Base-by-base conservation (phyloP, 2,329 filamentous ascomycete genomes). In the Pyricularia pennisetigena region DNA sequence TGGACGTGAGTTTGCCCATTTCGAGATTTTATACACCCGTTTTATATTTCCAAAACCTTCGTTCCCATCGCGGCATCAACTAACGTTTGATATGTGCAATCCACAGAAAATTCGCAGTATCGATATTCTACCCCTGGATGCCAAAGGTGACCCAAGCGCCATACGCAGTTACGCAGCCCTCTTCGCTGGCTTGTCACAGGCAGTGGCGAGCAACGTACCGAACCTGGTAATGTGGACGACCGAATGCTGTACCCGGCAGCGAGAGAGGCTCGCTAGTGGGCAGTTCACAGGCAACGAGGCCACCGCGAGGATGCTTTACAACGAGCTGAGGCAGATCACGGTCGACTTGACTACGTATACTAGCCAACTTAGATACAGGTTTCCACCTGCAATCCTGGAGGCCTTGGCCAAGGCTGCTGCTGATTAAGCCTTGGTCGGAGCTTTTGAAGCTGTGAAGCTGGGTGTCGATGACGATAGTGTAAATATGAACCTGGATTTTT, bases 191-290 rank as follows among this genome's bases (percentile, higher is more conserved):
- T 85, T 97, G 59, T 87, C 93, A 4, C 88, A 92, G 72, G 87
- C 93, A 8, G 91, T 99, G 59, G 90, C 94, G 2, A 89, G 92
- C 76, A 97, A 95, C 74, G 89, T 97, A 73, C 94, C 94, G 23
- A 93, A 94, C 78, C 83, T 98, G 70, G 85, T 99, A 71, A 90
- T 97, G 81, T 98, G 95, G 95, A 93, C 93, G 66, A 92, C 99
- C 72, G 86, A 90, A 61, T 93, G 91, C 80, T 96, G 94, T 78
- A 89, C 90, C 66, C 86, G 88, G 68, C 90, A 97, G 78, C 87
- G 92, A 70, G 89, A 91, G 73, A 82, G 88, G 70, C 83, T 96
- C 64, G 84, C 85, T 68, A 85, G 83, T 69, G 88, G 89, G 30
- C 86, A 90, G 73, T 97, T 90, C 78, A 93, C 90, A 72, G 90